Evolutionary conservation across 2,329 filamentous ascomycete genomes (phyloP), one percentile per base, ranked within the genome.

Genomic region (Arthrobotrys megalospora): DNA sequence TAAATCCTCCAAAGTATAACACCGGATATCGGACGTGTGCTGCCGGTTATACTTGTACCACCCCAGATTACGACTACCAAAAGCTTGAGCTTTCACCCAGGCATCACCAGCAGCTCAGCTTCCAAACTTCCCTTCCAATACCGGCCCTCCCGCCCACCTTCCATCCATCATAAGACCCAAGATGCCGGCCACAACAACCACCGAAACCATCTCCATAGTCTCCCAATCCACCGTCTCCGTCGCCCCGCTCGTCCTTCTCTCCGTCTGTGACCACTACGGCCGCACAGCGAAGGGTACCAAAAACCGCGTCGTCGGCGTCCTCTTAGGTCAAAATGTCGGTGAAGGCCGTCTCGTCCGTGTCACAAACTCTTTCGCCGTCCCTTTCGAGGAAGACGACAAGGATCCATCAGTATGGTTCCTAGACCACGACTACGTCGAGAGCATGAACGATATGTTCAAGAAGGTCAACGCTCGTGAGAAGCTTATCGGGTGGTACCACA

Each of bases 361-460:
- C 82, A 98, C 96, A 81, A 99, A 99, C 90, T 97, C 96, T 86
- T 99, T 98, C 85, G 96, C 96, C 83, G 96, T 98, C 53, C 96
- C 96, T 0, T 99, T 99, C 83, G 96, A 99, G 86, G 96, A 99
- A 87, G 96, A 99, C 85, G 96, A 97, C 83, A 97, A 97, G 86
- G 94, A 99, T 84, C 95, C 95, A 2, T 96, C 95, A 41, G 96
- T 99, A 84, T 99, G 96, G 96, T 99, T 98, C 85, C 87, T 99
- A 81, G 96, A 99, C 85, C 96, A 99, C 89, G 98, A 98, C 89
- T 99, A 97, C 83, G 93, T 99, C 85, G 96, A 99, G 86, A 93
- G 92, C 82, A 99, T 99, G 96, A 97, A 96, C 87, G 96, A 98
- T 86, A 99, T 99, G 96, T 99, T 99, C 89, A 99, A 99, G 88